Percentiles rank a stretch among this genome's conserved stretches.
These are phyloP conservation scores for Aspergillus persii DNA, from an alignment of 2,329 filamentous ascomycete genomes.

Conservation along the genomic window DNA sequence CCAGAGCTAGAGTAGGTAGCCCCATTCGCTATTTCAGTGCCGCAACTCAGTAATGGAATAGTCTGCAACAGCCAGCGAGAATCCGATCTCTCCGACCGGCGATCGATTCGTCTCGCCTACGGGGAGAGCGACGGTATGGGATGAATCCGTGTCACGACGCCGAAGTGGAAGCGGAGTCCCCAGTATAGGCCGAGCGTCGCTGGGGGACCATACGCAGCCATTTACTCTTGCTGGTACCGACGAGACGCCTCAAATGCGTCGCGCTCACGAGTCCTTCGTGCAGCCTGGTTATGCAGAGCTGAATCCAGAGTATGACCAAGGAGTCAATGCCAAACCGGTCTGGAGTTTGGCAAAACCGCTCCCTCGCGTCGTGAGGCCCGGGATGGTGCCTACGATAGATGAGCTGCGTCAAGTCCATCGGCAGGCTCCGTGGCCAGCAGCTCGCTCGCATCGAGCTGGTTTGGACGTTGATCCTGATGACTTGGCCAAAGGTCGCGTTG, in stretches of 20 bases:
- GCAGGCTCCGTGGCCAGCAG: slow-evolving; percentile 31
- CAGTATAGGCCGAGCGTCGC: slow-evolving; percentile 26
- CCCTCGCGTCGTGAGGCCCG: slow-evolving; percentile 53
- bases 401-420: slow-evolving; percentile 34
- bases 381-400: slow-evolving; percentile 51
- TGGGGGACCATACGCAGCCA: slow-evolving; percentile 27
- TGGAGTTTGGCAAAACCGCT: slow-evolving; percentile 56
- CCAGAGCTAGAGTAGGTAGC: background rate
- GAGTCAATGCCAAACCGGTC: slow-evolving; percentile 49
- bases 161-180: slow-evolving; percentile 18
- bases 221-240: slow-evolving; percentile 35
- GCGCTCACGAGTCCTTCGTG: slow-evolving; percentile 47
- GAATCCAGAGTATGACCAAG: slow-evolving; percentile 56
- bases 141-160: slow-evolving; percentile 1
- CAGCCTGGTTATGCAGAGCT: slow-evolving; percentile 54
- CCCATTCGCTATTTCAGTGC: background rate
- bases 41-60: background rate
- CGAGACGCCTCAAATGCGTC: slow-evolving; percentile 28
- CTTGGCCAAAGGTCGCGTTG: slow-evolving; percentile 44
- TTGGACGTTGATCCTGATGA: slow-evolving; percentile 43
- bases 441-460: slow-evolving; percentile 33
- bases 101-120: background rate
- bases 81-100: background rate
- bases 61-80: background rate
- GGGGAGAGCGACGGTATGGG: background rate